phyloP scores from a whole-genome alignment of 805 yeast genomes.

The Wickerhamomyces tratensis region DNA sequence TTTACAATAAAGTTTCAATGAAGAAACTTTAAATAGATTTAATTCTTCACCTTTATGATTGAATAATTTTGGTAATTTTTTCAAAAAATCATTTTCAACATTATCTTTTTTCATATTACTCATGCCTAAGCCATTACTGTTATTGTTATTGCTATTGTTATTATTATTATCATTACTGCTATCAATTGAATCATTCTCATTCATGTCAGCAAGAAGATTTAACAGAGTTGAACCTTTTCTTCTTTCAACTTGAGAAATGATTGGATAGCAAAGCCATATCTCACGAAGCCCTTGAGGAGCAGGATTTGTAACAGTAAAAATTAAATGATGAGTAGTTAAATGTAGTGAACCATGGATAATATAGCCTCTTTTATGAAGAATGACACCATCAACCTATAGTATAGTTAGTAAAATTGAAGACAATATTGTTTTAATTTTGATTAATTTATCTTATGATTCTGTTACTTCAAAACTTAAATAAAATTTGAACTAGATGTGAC shows the following conservation, averaged over 20 bases:
- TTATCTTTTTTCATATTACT: neutral
- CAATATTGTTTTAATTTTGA: no score
- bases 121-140: constrained; percentile 1
- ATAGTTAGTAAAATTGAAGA: constrained; percentile 3
- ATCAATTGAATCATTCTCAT: constrained; percentile 1
- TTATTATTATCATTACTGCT: constrained; percentile 4
- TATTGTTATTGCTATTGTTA: constrained; percentile 6
- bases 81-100: constrained; percentile 1
- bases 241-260: constrained; percentile 53
- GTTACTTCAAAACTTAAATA: no score
- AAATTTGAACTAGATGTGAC: neutral
- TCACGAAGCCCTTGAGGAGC: constrained; percentile 37
- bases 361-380: constrained; percentile 48
- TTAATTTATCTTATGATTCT: no score
- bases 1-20: constrained; percentile 65
- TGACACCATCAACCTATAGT: constrained; percentile 35
- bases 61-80: constrained; percentile 10
- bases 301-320: constrained; percentile 33
- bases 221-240: constrained; percentile 40
- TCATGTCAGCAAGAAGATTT: constrained; percentile 10
- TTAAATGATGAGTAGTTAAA: constrained; percentile 67
- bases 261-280: constrained; percentile 88
- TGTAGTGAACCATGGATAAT: constrained; percentile 52
- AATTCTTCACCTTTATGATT: constrained; percentile 16
- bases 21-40: constrained; percentile 28